Conservation (phyloP, 805 yeast genomes). For the Ogataea ramenticola region DNA sequence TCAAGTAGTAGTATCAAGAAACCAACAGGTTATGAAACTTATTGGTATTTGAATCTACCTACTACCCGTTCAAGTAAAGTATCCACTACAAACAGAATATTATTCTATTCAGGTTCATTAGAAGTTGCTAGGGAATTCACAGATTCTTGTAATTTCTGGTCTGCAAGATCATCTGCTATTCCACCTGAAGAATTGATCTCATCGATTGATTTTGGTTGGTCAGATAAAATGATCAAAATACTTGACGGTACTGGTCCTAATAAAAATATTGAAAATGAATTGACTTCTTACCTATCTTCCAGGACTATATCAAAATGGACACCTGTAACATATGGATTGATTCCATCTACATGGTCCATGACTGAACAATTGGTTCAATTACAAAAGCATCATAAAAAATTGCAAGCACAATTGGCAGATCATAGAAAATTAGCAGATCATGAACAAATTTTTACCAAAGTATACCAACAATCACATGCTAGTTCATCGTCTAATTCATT, state of each 20-base stretch:
- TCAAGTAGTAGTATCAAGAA: conserved; percentile 16
- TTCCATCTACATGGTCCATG: conserved; percentile 22
- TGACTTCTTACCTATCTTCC: conserved; percentile 21
- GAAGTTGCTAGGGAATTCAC: conserved; percentile 66
- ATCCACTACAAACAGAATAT: conserved; percentile 30
- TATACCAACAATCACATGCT: background rate
- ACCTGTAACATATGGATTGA: conserved; percentile 19
- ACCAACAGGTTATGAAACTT: conserved; percentile 28
- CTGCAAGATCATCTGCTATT: conserved; percentile 74
- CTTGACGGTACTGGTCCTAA: conserved; percentile 3
- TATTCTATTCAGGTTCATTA: conserved; percentile 59
- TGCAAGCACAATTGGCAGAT: conserved; percentile 31
- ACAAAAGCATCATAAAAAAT: conserved; percentile 29
- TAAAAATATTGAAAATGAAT: conserved; percentile 14
- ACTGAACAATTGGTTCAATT: conserved; percentile 33
- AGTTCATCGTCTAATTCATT: background rate
- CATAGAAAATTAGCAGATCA: conserved; percentile 29
- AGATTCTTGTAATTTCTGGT: conserved; percentile 84
- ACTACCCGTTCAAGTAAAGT: conserved; percentile 23
- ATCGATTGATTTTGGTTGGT: conserved; percentile 83
- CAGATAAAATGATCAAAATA: conserved; percentile 14
- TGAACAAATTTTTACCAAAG: background rate
- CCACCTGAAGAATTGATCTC: conserved; percentile 70
- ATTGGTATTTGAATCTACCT: conserved; percentile 55
- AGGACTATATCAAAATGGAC: conserved; percentile 36